Conservation (phyloP, 164 flowering plant species). For the Stephania cephalantha region DNA sequence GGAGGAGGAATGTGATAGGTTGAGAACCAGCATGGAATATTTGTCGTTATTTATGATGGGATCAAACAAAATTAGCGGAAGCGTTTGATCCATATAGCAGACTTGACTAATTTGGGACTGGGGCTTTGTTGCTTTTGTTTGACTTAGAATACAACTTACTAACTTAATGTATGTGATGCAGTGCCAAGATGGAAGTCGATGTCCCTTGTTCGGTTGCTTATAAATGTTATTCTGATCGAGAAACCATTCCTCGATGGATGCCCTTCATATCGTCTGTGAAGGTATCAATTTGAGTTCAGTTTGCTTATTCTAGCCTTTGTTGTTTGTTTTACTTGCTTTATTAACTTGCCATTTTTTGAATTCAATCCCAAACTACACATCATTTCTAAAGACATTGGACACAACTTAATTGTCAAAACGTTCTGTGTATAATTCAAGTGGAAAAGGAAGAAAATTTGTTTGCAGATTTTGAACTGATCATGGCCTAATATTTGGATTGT, state of each 20-base stretch:
- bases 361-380: no score
- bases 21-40: no score
- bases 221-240: conserved; percentile 70
- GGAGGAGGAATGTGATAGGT: no score
- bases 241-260: conserved; percentile 92
- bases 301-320: not conserved
- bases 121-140: not conserved
- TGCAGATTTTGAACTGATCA: no score
- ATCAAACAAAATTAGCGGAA: no score
- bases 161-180: conserved; percentile 26
- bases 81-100: no score
- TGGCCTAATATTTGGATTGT: conserved; percentile 6
- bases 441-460: no score
- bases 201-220: conserved; percentile 83
- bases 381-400: no score
- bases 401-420: no score
- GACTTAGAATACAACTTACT: not conserved
- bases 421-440: no score
- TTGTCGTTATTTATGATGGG: no score
- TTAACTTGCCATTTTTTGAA: not conserved
- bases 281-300: conserved; percentile 29
- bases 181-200: conserved; percentile 65
- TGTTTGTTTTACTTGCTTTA: not conserved
- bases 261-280: conserved; percentile 89
- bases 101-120: no score